Conservation (phyloP, 1,139 yeast species). For the Geotrichum macrosporum region DNA sequence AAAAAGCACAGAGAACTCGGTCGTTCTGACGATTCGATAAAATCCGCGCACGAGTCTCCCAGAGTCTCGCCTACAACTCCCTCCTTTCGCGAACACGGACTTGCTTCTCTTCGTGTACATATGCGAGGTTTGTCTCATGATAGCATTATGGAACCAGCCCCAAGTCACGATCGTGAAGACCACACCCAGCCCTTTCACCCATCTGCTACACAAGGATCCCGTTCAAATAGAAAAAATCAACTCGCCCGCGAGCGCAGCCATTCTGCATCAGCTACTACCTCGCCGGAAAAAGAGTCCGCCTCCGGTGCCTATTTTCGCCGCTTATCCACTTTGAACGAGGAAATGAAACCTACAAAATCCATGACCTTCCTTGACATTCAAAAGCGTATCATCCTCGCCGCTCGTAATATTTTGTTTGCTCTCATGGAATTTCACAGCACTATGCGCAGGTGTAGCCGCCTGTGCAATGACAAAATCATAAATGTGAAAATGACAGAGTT, state of each 20-base stretch:
- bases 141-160: slow-evolving; percentile 22
- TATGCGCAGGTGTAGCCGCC: slow-evolving; percentile 59
- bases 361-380: slow-evolving; percentile 19
- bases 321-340: slow-evolving; percentile 56
- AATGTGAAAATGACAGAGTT: slow-evolving; percentile 16
- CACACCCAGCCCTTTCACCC: slow-evolving; percentile 6
- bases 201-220: not conserved
- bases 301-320: slow-evolving; percentile 63
- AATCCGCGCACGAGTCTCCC: slow-evolving; percentile 17
- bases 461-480: slow-evolving; percentile 57
- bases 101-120: slow-evolving; percentile 14
- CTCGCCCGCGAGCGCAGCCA: slow-evolving; percentile 22
- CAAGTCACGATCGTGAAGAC: slow-evolving; percentile 14
- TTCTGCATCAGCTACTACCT: slow-evolving; percentile 22
- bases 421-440: slow-evolving; percentile 70
- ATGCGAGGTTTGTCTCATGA: slow-evolving; percentile 28
- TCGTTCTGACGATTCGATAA: slow-evolving; percentile 8
- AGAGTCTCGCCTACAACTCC: slow-evolving; percentile 12
- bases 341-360: slow-evolving; percentile 19
- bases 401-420: slow-evolving; percentile 39
- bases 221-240: slow-evolving; percentile 4
- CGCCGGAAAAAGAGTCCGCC: slow-evolving; percentile 34
- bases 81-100: not conserved
- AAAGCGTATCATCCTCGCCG: slow-evolving; percentile 34
- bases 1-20: slow-evolving; percentile 24